Evolutionary conservation across 2,329 filamentous ascomycete genomes (phyloP).

Genomic region (Penicillium paneum): DNA sequence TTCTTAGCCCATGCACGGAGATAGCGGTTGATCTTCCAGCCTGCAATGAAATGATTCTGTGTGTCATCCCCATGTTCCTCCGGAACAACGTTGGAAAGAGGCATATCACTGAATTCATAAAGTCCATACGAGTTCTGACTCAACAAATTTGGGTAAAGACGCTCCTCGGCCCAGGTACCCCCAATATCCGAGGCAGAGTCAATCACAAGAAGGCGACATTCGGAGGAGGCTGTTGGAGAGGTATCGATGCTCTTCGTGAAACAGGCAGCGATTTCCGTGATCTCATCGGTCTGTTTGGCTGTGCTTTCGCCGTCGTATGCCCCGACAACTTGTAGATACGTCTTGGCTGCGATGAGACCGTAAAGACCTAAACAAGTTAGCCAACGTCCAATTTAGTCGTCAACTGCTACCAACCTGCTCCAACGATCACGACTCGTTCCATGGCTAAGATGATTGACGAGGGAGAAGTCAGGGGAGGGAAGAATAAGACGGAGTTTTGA

Average conservation of each 20-base stretch:
- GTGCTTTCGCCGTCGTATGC: constrained; percentile 2
- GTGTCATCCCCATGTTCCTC: constrained; percentile 6
- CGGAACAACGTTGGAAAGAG: constrained; percentile 17
- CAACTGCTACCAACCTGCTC: constrained; percentile 13
- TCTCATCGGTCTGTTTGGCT: background rate
- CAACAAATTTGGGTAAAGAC: constrained; percentile 28
- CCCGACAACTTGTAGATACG: constrained; percentile 26
- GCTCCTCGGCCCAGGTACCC: constrained; percentile 28
- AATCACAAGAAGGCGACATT: constrained; percentile 22
- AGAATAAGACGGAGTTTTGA: background rate
- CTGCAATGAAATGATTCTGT: constrained; percentile 23
- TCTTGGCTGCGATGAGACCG: constrained; percentile 30
- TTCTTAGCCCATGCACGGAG: constrained; percentile 24
- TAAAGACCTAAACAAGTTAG: constrained; percentile 22
- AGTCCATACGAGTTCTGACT: constrained; percentile 30
- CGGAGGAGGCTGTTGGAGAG: background rate
- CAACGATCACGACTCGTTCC: constrained; percentile 22
- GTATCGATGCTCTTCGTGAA: constrained; percentile 7
- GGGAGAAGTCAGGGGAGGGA: background rate
- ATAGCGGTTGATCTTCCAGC: constrained; percentile 28
- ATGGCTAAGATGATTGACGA: constrained; percentile 1
- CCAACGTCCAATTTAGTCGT: background rate
- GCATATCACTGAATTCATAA: constrained; percentile 30
- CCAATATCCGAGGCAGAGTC: constrained; percentile 26
- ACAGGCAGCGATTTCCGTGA: constrained; percentile 3